These are phyloP conservation scores for Trichoderma asperellum DNA, from an alignment of 2,329 filamentous ascomycete genomes.

Conservation along the genomic window DNA sequence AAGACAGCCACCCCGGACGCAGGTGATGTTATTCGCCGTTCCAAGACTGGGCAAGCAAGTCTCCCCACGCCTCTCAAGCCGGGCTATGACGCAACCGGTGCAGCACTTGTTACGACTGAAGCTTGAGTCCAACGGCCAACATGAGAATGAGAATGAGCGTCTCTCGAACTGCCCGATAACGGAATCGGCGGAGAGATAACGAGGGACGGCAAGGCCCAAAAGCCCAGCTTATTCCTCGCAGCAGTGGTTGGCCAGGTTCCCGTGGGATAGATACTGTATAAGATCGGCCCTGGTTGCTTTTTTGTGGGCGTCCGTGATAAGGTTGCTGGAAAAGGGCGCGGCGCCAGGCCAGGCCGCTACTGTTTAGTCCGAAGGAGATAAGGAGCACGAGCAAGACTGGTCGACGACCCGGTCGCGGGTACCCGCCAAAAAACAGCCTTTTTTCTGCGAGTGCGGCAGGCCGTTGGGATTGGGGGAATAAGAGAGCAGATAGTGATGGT, in stretches of 20 bases:
- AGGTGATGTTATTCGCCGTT: conserved; percentile 24
- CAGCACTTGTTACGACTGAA: conserved; percentile 12
- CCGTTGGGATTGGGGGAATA: conserved; percentile 7
- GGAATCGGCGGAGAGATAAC: conserved; percentile 29
- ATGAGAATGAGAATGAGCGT: not conserved
- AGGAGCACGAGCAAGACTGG: conserved; percentile 25
- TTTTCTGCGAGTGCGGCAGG: not conserved
- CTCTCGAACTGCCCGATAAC: conserved; percentile 23
- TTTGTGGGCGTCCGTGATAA: conserved; percentile 29
- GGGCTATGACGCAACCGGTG: conserved; percentile 25
- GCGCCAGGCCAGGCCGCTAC: conserved; percentile 22
- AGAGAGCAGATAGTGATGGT: conserved; percentile 17
- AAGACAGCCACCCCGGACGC: not conserved
- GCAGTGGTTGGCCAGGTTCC: conserved; percentile 23
- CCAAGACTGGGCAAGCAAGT: conserved; percentile 8
- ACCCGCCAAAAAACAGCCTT: conserved; percentile 21
- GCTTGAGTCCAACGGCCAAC: conserved; percentile 9
- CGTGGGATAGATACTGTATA: conserved; percentile 13
- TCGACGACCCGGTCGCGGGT: conserved; percentile 28
- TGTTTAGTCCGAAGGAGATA: conserved; percentile 28
- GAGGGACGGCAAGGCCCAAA: not conserved
- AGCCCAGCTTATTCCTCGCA: not conserved
- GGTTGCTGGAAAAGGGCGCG: conserved; percentile 23
- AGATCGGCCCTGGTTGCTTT: conserved; percentile 27
- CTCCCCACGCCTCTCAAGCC: conserved; percentile 19